Percentiles rank a stretch among this genome's conserved stretches.
These are phyloP conservation scores for Pisolithus microcarpus DNA, from an alignment of 768 basidiomycete species.

Conservation along the genomic window DNA sequence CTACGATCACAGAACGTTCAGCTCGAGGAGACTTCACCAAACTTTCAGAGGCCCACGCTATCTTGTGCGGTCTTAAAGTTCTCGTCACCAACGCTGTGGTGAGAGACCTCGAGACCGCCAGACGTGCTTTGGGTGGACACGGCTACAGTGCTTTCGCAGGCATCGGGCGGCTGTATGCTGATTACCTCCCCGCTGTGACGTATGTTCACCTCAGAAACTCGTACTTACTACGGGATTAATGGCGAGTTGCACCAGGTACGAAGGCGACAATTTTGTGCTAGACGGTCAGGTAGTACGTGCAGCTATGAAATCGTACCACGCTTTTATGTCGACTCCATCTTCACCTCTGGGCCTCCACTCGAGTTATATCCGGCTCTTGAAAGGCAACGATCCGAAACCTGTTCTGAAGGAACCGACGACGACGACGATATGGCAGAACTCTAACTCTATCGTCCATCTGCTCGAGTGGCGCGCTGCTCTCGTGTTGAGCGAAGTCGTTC, in stretches of 20 bases:
- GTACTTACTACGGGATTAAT: neutral
- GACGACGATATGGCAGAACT: constrained; percentile 34
- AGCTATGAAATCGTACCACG: constrained; percentile 53
- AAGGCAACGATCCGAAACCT: constrained; percentile 13
- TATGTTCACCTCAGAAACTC: constrained; percentile 23
- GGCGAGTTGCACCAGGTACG: constrained; percentile 38
- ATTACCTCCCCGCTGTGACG: constrained; percentile 61
- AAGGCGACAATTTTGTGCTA: constrained; percentile 76
- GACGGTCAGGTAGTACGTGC: constrained; percentile 69
- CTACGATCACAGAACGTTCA: constrained; percentile 41
- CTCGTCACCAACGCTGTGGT: constrained; percentile 46
- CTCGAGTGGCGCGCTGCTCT: constrained; percentile 63
- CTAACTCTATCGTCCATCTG: constrained; percentile 36
- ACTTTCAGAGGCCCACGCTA: constrained; percentile 68
- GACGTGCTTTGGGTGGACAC: constrained; percentile 71
- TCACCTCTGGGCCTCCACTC: constrained; percentile 12
- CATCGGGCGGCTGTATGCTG: constrained; percentile 56
- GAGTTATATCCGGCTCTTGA: constrained; percentile 50
- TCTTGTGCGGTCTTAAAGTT: constrained; percentile 62
- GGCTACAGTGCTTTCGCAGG: constrained; percentile 67
- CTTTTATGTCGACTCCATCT: constrained; percentile 29
- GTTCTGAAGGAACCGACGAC: constrained; percentile 5
- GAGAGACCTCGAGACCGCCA: constrained; percentile 55
- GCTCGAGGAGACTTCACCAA: constrained; percentile 51
- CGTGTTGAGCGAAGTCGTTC: constrained; percentile 36